A percentile compares a stretch with the other conserved stretches of the same genome.
These are phyloP conservation scores for Herpotrichia juniperi DNA, from an alignment of 2,329 filamentous ascomycete genomes.

Conservation along the genomic window DNA sequence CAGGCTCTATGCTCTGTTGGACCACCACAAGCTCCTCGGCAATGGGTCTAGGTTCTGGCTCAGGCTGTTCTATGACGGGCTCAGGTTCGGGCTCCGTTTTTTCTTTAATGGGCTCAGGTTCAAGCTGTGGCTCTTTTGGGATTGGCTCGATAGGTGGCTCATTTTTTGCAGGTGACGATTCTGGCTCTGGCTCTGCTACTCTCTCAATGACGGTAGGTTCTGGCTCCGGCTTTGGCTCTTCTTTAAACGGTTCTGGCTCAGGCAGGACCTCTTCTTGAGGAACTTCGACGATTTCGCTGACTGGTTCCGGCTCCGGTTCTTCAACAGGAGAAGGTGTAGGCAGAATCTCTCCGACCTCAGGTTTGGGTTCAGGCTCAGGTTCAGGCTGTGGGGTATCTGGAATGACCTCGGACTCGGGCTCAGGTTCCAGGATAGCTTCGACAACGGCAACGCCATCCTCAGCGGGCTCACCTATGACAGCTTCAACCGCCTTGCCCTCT, in stretches of 20 bases:
- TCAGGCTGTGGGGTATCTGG: no score
- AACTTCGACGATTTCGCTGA: not conserved
- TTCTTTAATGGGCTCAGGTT: no score
- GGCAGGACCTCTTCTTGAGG: not conserved
- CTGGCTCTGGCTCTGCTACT: not conserved
- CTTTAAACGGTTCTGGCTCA: not conserved
- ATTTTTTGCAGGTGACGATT: not conserved
- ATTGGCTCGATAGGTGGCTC: not conserved
- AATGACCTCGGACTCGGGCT: slow-evolving; percentile 3
- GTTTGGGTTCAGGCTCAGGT: no score
- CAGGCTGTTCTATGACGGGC: slow-evolving; percentile 2
- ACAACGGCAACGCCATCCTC: slow-evolving; percentile 9
- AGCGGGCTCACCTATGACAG: slow-evolving; percentile 8
- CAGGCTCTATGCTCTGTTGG: slow-evolving; percentile 1
- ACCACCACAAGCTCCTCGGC: no score
- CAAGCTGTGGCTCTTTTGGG: not conserved
- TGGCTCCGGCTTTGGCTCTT: not conserved
- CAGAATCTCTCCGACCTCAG: not conserved
- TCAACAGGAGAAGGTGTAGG: no score
- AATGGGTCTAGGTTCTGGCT: slow-evolving; percentile 4
- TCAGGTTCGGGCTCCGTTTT: slow-evolving; percentile 2
- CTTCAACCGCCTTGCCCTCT: slow-evolving; percentile 12
- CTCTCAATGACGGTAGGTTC: no score
- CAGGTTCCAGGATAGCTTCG: slow-evolving; percentile 8
- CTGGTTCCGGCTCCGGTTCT: not conserved